phyloP scores from a whole-genome alignment of 2,329 filamentous ascomycete species.

The Claviceps africana region DNA sequence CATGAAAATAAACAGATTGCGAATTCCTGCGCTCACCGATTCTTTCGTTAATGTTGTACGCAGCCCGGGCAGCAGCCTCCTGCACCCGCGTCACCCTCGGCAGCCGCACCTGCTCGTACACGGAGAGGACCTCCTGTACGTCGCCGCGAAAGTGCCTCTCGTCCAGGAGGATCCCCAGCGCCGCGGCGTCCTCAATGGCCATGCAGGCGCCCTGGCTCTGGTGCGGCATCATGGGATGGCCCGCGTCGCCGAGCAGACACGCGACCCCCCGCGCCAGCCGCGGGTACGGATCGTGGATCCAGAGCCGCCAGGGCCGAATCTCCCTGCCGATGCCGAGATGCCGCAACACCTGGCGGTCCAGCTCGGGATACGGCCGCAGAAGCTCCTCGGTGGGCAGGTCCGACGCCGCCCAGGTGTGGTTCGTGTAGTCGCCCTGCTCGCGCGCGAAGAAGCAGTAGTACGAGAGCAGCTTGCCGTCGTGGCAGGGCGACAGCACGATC shows the following conservation, averaged over 20 bases:
- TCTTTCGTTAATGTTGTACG: slow-evolving; percentile 48
- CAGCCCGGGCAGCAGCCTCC: slow-evolving; percentile 40
- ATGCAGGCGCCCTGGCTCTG: slow-evolving; percentile 54
- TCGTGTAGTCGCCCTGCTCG: slow-evolving; percentile 41
- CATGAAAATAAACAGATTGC: too few species aligned
- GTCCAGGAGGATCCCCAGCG: slow-evolving; percentile 47
- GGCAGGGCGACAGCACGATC: slow-evolving; percentile 57
- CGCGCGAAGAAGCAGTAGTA: slow-evolving; percentile 58
- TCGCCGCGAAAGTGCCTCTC: slow-evolving; percentile 31
- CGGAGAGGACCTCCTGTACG: slow-evolving; percentile 29
- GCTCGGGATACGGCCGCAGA: slow-evolving; percentile 42
- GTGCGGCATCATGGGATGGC: slow-evolving; percentile 53
- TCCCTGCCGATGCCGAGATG: slow-evolving; percentile 48
- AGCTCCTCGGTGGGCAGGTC: slow-evolving; percentile 42
- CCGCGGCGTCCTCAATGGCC: slow-evolving; percentile 52
- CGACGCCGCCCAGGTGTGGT: slow-evolving; percentile 44
- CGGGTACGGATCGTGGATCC: slow-evolving; percentile 48
- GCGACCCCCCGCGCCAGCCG: slow-evolving; percentile 37
- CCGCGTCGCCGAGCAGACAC: slow-evolving; percentile 52
- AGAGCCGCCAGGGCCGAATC: slow-evolving; percentile 49
- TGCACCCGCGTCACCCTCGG: slow-evolving; percentile 43
- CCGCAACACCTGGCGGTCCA: slow-evolving; percentile 41
- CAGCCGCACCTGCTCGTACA: slow-evolving; percentile 39
- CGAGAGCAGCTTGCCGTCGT: slow-evolving; percentile 48
- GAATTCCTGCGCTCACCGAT: slow-evolving; percentile 29